Percentiles rank a stretch among this genome's conserved stretches.
Evolutionary conservation across 2,329 filamentous ascomycete genomes (phyloP).

Genomic region (Ophiostoma fasciatum): DNA sequence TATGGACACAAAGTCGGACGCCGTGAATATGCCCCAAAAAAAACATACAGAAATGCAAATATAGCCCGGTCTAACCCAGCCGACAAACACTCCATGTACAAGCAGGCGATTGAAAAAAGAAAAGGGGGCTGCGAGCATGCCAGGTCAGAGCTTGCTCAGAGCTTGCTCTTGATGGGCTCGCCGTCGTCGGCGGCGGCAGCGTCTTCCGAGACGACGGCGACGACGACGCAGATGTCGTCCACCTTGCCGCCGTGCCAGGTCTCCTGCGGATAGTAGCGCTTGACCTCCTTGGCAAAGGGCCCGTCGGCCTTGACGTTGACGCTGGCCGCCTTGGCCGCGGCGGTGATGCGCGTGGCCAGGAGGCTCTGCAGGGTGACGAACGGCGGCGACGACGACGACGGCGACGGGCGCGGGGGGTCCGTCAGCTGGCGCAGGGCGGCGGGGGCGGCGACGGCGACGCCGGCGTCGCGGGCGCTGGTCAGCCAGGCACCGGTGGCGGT

Average conservation of each 20-base stretch:
- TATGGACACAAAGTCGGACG: neutral
- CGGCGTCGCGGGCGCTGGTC: conserved; percentile 33
- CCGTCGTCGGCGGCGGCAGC: conserved; percentile 13
- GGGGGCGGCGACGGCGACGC: conserved; percentile 41
- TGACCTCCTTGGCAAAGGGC: conserved; percentile 89
- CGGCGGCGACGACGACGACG: conserved; percentile 15
- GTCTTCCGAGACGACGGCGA: conserved; percentile 61
- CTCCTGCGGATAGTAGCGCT: conserved; percentile 73
- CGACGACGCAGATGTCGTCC: conserved; percentile 85
- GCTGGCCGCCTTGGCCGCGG: conserved; percentile 73
- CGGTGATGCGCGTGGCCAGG: conserved; percentile 64
- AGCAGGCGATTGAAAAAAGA: neutral
- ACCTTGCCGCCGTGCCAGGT: conserved; percentile 85
- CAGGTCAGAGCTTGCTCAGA: too few species aligned
- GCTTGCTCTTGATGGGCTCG: conserved; percentile 18
- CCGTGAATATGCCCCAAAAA: neutral
- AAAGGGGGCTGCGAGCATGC: too few species aligned
- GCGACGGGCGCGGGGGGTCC: conserved; percentile 7
- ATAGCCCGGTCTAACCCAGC: too few species aligned
- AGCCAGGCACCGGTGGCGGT: conserved; percentile 59
- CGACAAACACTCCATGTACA: too few species aligned
- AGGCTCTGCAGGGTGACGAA: conserved; percentile 52
- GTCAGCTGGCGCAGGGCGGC: conserved; percentile 28
- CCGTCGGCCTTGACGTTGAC: conserved; percentile 70
- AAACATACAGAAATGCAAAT: neutral